Evolutionary conservation across 2,329 filamentous ascomycete species (phyloP).

Genomic region (Ilyonectria destructans): DNA sequence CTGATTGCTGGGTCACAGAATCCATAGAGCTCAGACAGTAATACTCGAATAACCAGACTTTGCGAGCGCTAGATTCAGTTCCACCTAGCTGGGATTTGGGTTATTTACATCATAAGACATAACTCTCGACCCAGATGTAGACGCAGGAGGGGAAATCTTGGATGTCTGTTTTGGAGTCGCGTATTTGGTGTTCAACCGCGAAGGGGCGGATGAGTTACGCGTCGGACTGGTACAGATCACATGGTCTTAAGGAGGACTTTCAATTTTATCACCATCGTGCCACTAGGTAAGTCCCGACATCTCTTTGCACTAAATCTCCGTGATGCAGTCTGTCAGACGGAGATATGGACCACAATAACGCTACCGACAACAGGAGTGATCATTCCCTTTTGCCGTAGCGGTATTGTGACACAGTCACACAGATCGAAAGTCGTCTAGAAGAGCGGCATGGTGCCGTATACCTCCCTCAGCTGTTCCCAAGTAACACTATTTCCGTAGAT

Average conservation of each 20-base stretch:
- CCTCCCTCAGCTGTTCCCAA: slow-evolving; percentile 46
- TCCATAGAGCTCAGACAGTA: too few species aligned
- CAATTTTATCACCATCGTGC: neutral
- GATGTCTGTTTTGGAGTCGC: neutral
- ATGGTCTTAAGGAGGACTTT: neutral
- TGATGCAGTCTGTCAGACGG: too few species aligned
- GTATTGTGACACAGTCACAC: too few species aligned
- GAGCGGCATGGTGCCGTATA: slow-evolving; percentile 40
- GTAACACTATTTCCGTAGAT: slow-evolving; percentile 41
- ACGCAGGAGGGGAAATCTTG: neutral
- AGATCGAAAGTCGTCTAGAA: slow-evolving; percentile 16
- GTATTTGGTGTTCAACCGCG: neutral
- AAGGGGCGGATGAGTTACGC: neutral
- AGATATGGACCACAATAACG: too few species aligned
- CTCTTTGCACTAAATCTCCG: neutral
- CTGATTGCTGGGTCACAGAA: too few species aligned
- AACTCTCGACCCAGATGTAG: neutral
- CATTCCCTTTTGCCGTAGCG: too few species aligned
- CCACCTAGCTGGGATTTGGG: neutral
- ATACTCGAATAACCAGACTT: too few species aligned
- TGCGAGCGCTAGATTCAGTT: neutral
- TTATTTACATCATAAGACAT: neutral
- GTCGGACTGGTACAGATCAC: neutral
- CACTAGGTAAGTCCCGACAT: neutral
- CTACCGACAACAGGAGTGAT: too few species aligned